phyloP scores from a whole-genome alignment of 2,329 filamentous ascomycete genomes.

The Aschersonia sp. region DNA sequence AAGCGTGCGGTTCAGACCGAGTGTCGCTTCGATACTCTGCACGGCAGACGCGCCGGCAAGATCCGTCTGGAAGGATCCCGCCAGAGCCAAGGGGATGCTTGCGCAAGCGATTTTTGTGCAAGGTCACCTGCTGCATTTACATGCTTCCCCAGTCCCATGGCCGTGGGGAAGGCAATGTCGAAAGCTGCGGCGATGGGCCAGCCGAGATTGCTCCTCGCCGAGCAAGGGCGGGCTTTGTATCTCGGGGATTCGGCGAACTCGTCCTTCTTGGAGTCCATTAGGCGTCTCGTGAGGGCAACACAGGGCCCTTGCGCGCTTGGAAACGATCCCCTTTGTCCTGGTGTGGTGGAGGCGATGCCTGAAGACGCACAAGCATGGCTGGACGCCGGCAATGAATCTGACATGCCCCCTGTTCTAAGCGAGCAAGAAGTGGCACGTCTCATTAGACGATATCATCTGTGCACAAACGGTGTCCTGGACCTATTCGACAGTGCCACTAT shows the following conservation, averaged over 20 bases:
- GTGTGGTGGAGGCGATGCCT: constrained; percentile 12
- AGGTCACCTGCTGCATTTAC: background rate
- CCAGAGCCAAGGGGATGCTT: too few relatives aligned
- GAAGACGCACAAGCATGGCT: constrained; percentile 9
- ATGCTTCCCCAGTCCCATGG: background rate
- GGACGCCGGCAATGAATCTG: too few relatives aligned
- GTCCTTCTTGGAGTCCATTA: constrained; percentile 13
- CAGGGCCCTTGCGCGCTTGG: constrained; percentile 11
- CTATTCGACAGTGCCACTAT: constrained; percentile 15
- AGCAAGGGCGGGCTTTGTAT: constrained; percentile 4
- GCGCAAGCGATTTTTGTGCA: too few relatives aligned
- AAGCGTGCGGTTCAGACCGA: constrained; percentile 3
- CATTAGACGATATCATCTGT: constrained; percentile 1
- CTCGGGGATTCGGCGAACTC: constrained; percentile 5
- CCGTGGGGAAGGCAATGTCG: constrained; percentile 5
- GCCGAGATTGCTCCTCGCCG: constrained; percentile 4
- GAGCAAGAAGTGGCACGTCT: constrained; percentile 3
- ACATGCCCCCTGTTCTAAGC: background rate
- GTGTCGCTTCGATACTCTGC: constrained; percentile 4
- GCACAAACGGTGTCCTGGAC: constrained; percentile 18
- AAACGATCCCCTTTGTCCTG: constrained; percentile 13
- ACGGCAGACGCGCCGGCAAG: background rate
- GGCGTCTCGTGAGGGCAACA: constrained; percentile 9
- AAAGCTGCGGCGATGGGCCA: constrained; percentile 6
- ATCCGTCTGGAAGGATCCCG: too few relatives aligned